Base-by-base conservation (phyloP, 176 grass and related monocot genomes). In the Cenchrus americanus region DNA sequence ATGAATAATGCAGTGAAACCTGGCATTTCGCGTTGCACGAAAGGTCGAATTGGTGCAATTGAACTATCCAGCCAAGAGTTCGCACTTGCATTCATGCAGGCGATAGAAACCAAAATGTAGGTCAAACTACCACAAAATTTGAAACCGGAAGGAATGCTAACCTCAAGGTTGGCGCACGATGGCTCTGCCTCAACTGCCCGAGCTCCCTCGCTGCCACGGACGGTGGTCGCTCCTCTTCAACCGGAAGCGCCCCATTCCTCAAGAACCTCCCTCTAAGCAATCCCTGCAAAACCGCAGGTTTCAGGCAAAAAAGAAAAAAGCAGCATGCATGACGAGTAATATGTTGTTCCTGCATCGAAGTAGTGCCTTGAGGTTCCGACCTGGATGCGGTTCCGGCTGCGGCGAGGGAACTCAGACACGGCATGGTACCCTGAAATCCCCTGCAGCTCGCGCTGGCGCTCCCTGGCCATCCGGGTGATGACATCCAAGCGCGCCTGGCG, bases 331-430 rank as follows among this genome's bases (percentile, higher is more conserved):
- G 42, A 6, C 18, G 40, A 41, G 60, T 51, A 57, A 34, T 34
- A 34, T 42, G 27, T 23, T 50, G 79, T 53, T 51, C 30, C 15
- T 77, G 54, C 10, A 13, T 27, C 48, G 66, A 0, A 37, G 34
- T 3, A 71, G 76, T 51, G 48, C 0, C 0, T 42, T 4, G 9
- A 14, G 17, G 5, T 10, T 30, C 65, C 22, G 10, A 96, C 96
- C 96, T 99, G 96, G 81, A 99, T 99, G 71, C 96, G 96, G 71
- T 78, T 99, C 22, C 93, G 96, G 71, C 83, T 99, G 50, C 93
- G 91, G 46, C 93, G 89, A 47, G 93, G 88, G 66, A 99, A 99
- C 14, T 83, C 81, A 0, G 91, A 89, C 14, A 99, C 96, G 27
- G 77, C 79, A 58, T 90, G 91, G 83, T 94, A 89, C 6, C 94